Evolutionary conservation across 257 asterid species (phyloP), one percentile per base, ranked within the genome.

Genomic region (Solanum dulcamara): DNA sequence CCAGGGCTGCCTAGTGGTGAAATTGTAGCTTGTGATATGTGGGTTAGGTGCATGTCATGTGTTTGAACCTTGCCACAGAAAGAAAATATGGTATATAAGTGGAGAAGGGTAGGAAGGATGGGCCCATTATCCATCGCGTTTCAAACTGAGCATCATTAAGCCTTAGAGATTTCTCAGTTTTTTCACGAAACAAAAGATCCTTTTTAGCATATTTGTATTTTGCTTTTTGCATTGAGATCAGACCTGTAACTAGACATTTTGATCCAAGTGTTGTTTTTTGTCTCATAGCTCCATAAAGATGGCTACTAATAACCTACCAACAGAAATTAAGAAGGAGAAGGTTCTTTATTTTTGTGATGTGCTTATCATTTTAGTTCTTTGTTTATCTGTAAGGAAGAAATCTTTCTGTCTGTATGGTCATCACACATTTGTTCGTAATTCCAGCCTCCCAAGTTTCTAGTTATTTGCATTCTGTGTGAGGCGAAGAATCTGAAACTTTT

Each of bases 301-400:
- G 90, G 84, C 77, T 17, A 83, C 84, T 22, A 83, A 50, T 1
- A 62, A 35, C 6, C 28, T 83, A 70, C 87, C 88, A 6, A 33
- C 87, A 3, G 70, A 68, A 35, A 15, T 82, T 28, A 66, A 67
- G 3, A 81, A 28, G 84, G 81, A 89, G 59, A 62, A 81, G 89
- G 91, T 85, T 64, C 24, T 50, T 64, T 72, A 8, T 9, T 75
- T 67, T 74, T 86, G 80, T 46, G 75, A 53, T 59, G 57, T 17
- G 60, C 32, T n/a, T 57, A 67, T 51, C 15, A 5, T 12, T 53
- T 0, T 37, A 26, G n/a, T 60, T 60, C 33, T 7, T 37, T 51
- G 80, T 2, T 48, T 77, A 22, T 80, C 37, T 62, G 15, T 37
- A 55, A 59, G 42, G 28, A 60, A 42, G 4, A 15, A 9, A 5